Base-by-base conservation (phyloP, 2,329 filamentous ascomycete species). In the Phialophora expanda region DNA sequence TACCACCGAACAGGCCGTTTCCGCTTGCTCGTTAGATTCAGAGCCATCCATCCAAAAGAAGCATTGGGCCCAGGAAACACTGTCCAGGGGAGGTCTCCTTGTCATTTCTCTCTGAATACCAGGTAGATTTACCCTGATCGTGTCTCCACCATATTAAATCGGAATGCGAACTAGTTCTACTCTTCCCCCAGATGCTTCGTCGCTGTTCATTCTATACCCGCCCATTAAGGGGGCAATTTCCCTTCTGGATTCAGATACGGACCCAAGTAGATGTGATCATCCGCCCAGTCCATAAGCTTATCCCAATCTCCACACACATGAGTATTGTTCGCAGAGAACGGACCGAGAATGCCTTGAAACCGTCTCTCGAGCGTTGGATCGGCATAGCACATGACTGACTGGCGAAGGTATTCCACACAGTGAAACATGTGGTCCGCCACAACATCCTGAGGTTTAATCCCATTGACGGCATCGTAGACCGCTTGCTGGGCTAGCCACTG, bases 251-350 rank as follows among this genome's bases (percentile, higher is more conserved):
- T 58, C 4, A 46, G 56, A 17, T 58, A 58, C 38, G 56, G 56
- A 11, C 56, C 56, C 24, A 58, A 38, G 20, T 58, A 58, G 38
- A 58, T 58, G 44, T 58, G 56, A 24, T 46, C 56, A 7, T 58
- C 56, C 7, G 56, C 56, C 56, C 56, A 58, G n/a, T 58, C 56
- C 56, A 58, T 58, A 32, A 58, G 26, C 38, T 58, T 58, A 17
- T 58, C 56, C 56, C 56, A 58, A 9, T 58, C 56, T 20, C 56
- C 56, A 30, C 56, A 58, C 11, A 58, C 56, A 28, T 58, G 56
- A 24, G 56, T 58, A 22, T 58, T 58, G 34, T 58, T 58, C 11
- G 56, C 56, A 24, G 32, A 41, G 22, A 58, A 58, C 8, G 56
- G 56, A 2, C 56, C 56, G 24, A 58, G 38, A 17, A 58, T 58